phyloP scores from a whole-genome alignment of 1,139 yeast genomes.

The Blastobotrys illinoisensis region DNA sequence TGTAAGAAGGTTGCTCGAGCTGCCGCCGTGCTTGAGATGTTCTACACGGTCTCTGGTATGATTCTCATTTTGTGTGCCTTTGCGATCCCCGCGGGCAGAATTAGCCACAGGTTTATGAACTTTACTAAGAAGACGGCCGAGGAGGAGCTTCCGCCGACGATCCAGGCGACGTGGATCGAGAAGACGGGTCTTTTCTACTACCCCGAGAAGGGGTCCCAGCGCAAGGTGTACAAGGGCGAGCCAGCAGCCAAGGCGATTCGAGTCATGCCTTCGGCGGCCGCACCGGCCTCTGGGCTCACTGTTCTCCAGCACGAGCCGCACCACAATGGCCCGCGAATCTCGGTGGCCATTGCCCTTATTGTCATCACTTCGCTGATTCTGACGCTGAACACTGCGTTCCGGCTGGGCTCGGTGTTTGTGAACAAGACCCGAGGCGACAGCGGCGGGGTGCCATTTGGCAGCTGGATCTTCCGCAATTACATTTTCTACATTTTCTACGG shows the following conservation, averaged over 20 bases:
- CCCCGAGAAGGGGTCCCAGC: constrained; percentile 25
- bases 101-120: constrained; percentile 42
- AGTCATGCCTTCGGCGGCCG: constrained; percentile 38
- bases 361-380: constrained; percentile 48
- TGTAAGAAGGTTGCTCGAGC: constrained; percentile 56
- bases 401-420: constrained; percentile 52
- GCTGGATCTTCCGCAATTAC: constrained; percentile 46
- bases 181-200: constrained; percentile 46
- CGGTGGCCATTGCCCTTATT: constrained; percentile 42
- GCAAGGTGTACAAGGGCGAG: constrained; percentile 38
- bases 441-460: constrained; percentile 25
- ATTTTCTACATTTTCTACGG: constrained; percentile 68
- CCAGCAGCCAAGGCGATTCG: constrained; percentile 43
- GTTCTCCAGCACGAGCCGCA: constrained; percentile 30
- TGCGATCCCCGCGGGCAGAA: constrained; percentile 50
- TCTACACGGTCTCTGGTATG: constrained; percentile 55
- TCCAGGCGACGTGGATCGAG: constrained; percentile 79
- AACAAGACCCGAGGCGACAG: constrained; percentile 26
- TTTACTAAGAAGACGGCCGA: constrained; percentile 13
- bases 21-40: constrained; percentile 50
- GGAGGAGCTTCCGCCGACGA: constrained; percentile 38
- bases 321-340: constrained; percentile 42
- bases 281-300: constrained; percentile 36
- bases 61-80: constrained; percentile 48
- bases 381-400: constrained; percentile 51